A percentile compares a stretch with the other conserved stretches of the same genome.
These are phyloP conservation scores for Mesembryanthemum crystallinum DNA, from an alignment of 148 eudicot species.

Conservation along the genomic window DNA sequence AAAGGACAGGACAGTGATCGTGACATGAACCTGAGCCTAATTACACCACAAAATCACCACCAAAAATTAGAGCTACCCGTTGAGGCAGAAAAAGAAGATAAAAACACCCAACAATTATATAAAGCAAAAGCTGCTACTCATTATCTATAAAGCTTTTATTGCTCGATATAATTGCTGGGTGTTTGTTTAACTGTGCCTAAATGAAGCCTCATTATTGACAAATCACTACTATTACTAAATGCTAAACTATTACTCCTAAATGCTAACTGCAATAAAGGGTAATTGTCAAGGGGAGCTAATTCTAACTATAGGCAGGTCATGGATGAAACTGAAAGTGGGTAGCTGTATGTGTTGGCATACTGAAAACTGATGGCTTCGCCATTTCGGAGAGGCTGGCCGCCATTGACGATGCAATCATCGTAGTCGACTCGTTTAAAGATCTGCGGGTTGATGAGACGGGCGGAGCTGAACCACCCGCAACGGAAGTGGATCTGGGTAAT, in stretches of 20 bases:
- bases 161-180: slow-evolving; percentile 28
- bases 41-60: slow-evolving; percentile 8
- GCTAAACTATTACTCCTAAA: too few relatives aligned
- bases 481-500: slow-evolving; percentile 60
- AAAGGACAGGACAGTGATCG: background rate
- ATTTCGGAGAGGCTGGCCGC: slow-evolving; percentile 48
- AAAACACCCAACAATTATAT: slow-evolving; percentile 25
- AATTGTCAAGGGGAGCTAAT: too few relatives aligned
- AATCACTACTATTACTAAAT: background rate
- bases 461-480: slow-evolving; percentile 90
- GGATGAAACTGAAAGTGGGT: slow-evolving; percentile 57
- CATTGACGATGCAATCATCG: slow-evolving; percentile 71
- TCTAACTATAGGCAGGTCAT: slow-evolving; percentile 37
- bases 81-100: background rate
- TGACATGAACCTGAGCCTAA: slow-evolving; percentile 2
- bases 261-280: background rate
- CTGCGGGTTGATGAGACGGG: slow-evolving; percentile 58
- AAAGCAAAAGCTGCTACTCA: slow-evolving; percentile 23
- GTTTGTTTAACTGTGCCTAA: slow-evolving; percentile 9
- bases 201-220: slow-evolving; percentile 22
- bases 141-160: background rate
- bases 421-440: slow-evolving; percentile 53
- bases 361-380: slow-evolving; percentile 62
- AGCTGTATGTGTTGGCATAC: slow-evolving; percentile 70
- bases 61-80: slow-evolving; percentile 12